phyloP scores from a whole-genome alignment of 139 green algal species.

The Zygnema cylindricum region DNA sequence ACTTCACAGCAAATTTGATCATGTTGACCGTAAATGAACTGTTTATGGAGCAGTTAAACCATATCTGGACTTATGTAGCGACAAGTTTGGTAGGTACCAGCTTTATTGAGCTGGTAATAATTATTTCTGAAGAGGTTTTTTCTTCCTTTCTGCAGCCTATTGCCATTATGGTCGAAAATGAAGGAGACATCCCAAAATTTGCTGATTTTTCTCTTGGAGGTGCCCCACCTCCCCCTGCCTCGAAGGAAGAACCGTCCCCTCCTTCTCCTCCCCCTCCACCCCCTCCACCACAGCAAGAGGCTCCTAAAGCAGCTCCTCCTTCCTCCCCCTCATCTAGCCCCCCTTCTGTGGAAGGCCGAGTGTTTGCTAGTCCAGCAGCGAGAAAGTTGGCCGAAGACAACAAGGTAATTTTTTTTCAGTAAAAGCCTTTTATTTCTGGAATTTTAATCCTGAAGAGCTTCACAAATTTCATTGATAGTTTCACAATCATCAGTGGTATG shows the following conservation, averaged over 20 bases:
- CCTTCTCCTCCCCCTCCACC: conserved; percentile 45
- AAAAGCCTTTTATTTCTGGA: conserved; percentile 16
- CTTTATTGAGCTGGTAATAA: no score
- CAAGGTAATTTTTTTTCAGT: conserved; percentile 42
- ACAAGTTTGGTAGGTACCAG: no score
- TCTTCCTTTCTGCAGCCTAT: conserved; percentile 69
- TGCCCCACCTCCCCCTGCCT: not conserved
- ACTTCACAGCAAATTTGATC: no score
- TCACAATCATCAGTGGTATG: no score
- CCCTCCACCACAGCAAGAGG: conserved; percentile 34
- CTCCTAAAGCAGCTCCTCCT: conserved; percentile 39
- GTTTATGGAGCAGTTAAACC: no score
- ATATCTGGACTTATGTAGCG: no score
- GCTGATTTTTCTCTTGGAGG: conserved; percentile 48
- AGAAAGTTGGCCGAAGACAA: conserved; percentile 60
- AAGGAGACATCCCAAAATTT: conserved; percentile 67
- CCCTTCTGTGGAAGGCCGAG: conserved; percentile 45
- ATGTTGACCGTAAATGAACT: no score
- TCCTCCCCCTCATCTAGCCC: conserved; percentile 22
- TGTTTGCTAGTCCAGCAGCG: conserved; percentile 65
- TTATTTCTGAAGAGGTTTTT: not conserved
- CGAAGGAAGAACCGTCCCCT: conserved; percentile 28
- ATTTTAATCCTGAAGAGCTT: not conserved
- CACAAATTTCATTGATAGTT: not conserved
- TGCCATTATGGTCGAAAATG: conserved; percentile 86